Percentiles rank a stretch among this genome's conserved stretches.
These are phyloP conservation scores for Reticulascus tulasneorum DNA, from an alignment of 2,329 filamentous ascomycete genomes.

Conservation along the genomic window DNA sequence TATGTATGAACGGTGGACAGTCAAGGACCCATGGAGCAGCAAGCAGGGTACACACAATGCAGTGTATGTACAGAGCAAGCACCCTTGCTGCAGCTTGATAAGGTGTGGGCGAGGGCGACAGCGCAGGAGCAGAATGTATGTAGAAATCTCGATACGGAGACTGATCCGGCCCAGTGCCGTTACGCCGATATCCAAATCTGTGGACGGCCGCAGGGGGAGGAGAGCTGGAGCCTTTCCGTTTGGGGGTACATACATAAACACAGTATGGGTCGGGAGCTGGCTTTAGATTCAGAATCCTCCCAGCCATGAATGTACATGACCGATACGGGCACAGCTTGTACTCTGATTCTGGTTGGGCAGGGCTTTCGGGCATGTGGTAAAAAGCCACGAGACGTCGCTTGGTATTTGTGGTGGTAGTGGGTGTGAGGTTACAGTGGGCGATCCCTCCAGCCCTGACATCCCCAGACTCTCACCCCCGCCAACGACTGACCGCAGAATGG, in stretches of 20 bases:
- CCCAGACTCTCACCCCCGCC: slow-evolving; percentile 3
- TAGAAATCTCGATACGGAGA: neutral
- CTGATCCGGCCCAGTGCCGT: too few relatives aligned
- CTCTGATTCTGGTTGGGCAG: too few relatives aligned
- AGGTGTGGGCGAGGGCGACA: slow-evolving; percentile 8
- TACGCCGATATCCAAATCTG: too few relatives aligned
- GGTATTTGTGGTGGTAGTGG: slow-evolving; percentile 8
- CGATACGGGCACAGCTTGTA: too few relatives aligned
- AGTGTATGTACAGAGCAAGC: slow-evolving; percentile 6
- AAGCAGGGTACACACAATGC: slow-evolving; percentile 4
- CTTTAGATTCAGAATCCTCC: too few relatives aligned
- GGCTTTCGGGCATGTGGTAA: neutral
- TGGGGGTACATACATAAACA: too few relatives aligned
- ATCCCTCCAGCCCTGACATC: slow-evolving; percentile 9
- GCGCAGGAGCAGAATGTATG: too few relatives aligned
- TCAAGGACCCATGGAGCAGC: slow-evolving; percentile 11
- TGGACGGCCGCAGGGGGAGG: too few relatives aligned
- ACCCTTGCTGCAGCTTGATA: slow-evolving; percentile 11
- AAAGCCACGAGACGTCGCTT: neutral
- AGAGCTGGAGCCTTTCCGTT: too few relatives aligned
- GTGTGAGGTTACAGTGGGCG: slow-evolving; percentile 4
- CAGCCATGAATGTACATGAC: too few relatives aligned
- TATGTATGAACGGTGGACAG: slow-evolving; percentile 7
- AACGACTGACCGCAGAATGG: slow-evolving; percentile 5
- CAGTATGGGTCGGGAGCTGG: too few relatives aligned